Conservation (phyloP, 106 monocot species). For the Apostasia ramifera region DNA sequence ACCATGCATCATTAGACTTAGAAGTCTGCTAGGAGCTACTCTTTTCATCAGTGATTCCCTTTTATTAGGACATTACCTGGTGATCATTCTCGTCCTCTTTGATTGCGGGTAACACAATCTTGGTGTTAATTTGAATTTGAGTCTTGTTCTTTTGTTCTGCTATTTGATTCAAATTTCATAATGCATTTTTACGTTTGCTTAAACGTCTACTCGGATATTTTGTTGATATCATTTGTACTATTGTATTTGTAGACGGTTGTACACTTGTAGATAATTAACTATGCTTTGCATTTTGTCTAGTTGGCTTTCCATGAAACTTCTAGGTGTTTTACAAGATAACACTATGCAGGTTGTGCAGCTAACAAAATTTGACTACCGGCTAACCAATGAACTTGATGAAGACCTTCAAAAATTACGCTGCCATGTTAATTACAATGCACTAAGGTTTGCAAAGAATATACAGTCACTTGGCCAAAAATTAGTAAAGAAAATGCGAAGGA, state of each 20-base stretch:
- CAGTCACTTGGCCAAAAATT: slow-evolving; percentile 46
- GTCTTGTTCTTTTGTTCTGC: too few species aligned
- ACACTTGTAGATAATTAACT: neutral
- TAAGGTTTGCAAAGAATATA: slow-evolving; percentile 65
- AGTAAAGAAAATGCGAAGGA: slow-evolving; percentile 51
- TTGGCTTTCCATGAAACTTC: neutral
- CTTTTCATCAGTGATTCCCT: too few species aligned
- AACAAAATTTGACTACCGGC: slow-evolving; percentile 89
- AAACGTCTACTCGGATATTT: too few species aligned
- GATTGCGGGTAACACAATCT: too few species aligned
- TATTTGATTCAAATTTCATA: too few species aligned
- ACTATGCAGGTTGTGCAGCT: slow-evolving; percentile 69
- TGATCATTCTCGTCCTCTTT: too few species aligned
- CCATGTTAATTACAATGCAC: slow-evolving; percentile 74
- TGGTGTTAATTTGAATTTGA: too few species aligned
- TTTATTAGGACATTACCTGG: too few species aligned
- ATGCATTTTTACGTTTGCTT: too few species aligned
- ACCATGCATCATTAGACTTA: too few species aligned
- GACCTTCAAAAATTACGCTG: slow-evolving; percentile 87
- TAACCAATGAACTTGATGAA: slow-evolving; percentile 63
- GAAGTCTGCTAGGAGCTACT: too few species aligned
- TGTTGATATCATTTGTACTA: neutral
- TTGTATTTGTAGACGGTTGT: neutral
- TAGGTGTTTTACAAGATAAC: slow-evolving; percentile 2
- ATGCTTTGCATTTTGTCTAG: neutral